Percentiles rank a stretch among this genome's conserved stretches.
Conservation (phyloP, 257 asterid species). For the Cruciata laevipes region DNA sequence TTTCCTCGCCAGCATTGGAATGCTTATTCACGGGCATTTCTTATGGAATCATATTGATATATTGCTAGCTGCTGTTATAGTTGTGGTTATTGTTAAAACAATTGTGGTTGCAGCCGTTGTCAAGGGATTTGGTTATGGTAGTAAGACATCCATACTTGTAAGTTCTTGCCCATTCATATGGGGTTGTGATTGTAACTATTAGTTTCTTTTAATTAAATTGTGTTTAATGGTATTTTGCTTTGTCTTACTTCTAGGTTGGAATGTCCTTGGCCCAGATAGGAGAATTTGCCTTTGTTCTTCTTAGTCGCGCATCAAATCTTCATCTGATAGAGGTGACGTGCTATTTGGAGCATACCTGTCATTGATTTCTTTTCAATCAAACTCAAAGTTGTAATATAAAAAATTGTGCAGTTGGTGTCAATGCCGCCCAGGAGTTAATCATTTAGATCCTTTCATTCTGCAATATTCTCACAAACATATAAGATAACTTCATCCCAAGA, state of each 20-base stretch:
- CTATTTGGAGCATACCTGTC: neutral
- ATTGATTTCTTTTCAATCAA: neutral
- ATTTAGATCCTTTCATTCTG: too few species aligned
- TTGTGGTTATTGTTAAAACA: constrained; percentile 63
- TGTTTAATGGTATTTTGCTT: constrained; percentile 13
- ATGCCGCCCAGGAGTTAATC: too few species aligned
- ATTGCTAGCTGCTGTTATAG: constrained; percentile 67
- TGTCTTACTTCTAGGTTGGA: constrained; percentile 52
- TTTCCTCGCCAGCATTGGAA: constrained; percentile 82
- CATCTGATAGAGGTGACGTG: constrained; percentile 61
- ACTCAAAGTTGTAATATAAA: neutral
- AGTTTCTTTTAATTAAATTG: constrained; percentile 5
- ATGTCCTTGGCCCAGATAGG: constrained; percentile 93
- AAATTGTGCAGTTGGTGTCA: neutral
- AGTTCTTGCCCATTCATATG: constrained; percentile 20
- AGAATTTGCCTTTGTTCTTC: constrained; percentile 84
- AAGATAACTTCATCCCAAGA: neutral
- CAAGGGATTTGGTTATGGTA: constrained; percentile 77
- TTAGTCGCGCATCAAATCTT: constrained; percentile 72
- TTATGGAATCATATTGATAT: constrained; percentile 84
- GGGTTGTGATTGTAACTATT: neutral
- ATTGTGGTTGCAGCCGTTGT: constrained; percentile 55
- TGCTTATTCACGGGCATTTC: constrained; percentile 81
- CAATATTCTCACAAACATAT: too few species aligned
- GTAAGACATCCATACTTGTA: constrained; percentile 68